Percentiles rank a stretch among this genome's conserved stretches.
These are phyloP conservation scores for Tolypocladium sp. DNA, from an alignment of 2,329 filamentous ascomycete genomes.

Conservation along the genomic window DNA sequence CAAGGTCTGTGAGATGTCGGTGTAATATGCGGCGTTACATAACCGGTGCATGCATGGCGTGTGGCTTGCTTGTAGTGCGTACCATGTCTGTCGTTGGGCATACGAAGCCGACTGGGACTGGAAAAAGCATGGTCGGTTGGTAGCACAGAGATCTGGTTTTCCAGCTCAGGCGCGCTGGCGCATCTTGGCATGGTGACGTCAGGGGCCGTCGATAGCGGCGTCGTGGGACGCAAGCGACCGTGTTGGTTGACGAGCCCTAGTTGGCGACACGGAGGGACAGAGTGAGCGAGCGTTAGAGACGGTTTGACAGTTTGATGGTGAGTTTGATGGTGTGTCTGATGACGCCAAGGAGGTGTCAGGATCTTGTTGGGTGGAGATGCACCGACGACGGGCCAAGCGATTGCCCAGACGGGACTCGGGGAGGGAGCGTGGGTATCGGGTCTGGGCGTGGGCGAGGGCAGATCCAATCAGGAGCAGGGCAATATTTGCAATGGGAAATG, in stretches of 20 bases:
- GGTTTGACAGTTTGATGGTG: neutral
- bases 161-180: no score
- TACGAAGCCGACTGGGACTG: no score
- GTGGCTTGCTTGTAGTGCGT: no score
- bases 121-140: neutral
- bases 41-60: no score
- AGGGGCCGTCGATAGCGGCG: no score
- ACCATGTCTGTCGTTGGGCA: neutral
- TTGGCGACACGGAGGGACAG: no score
- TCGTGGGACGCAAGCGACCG: no score
- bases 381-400: neutral
- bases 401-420: neutral
- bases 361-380: neutral
- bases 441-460: neutral
- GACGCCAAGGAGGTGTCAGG: neutral
- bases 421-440: neutral
- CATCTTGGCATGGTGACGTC: no score
- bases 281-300: neutral
- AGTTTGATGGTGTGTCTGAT: neutral
- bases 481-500: neutral
- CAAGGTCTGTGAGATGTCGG: no score
- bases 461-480: neutral
- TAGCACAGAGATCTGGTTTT: no score
- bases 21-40: neutral
- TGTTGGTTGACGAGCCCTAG: no score